Evolutionary conservation across 2,329 filamentous ascomycete species (phyloP), one percentile per base, ranked within the genome.

Genomic region (Aaosphaeria pasadenensis): DNA sequence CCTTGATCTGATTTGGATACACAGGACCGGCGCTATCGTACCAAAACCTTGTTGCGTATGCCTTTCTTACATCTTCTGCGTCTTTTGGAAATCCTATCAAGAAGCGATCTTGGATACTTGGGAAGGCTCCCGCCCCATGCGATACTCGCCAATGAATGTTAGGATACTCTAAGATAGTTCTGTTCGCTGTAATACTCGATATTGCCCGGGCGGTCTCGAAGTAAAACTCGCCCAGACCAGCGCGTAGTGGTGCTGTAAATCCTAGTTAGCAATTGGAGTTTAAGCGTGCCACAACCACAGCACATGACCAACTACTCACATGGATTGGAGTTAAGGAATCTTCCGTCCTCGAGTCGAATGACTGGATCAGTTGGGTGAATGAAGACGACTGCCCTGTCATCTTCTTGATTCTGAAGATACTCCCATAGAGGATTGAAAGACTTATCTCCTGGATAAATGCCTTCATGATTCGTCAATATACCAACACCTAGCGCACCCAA

Each of bases 21-120:
- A 70, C 66, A 0, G 67, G 67, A 1, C 68, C 68, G 6, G 69
- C 68, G 29, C 58, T 67, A 45, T 72, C 68, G 44, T 70, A 72
- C 65, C 66, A 71, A 33, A 67, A 64, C 39, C 47, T 49, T 2
- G 51, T 49, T 35, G 58, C 62, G 47, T 65, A 69, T 4, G 57
- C 58, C 46, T 60, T 57, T n/a, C 59, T 53, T 9, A 62, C 58
- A 9, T 55, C 58, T 1, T 56, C 56, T 0, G 66, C 50, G 5
- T 60, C 57, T 1, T 55, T 43, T 0, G 65, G 58, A 43, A 70
- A 63, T 6, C 63, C 59, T 6, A 70, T 55, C 6, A 71, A 43
- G 40, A 70, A 70, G 13, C 67, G 60, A 43, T 66, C 62, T 2
- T 59, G 58, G 30, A 69, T 69, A 42, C 67, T 65, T 0, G 67